A percentile compares a stretch with the other conserved stretches of the same genome.
Conservation (phyloP, 176 grass and related monocot genomes). For the Cenchrus fungigraminus region DNA sequence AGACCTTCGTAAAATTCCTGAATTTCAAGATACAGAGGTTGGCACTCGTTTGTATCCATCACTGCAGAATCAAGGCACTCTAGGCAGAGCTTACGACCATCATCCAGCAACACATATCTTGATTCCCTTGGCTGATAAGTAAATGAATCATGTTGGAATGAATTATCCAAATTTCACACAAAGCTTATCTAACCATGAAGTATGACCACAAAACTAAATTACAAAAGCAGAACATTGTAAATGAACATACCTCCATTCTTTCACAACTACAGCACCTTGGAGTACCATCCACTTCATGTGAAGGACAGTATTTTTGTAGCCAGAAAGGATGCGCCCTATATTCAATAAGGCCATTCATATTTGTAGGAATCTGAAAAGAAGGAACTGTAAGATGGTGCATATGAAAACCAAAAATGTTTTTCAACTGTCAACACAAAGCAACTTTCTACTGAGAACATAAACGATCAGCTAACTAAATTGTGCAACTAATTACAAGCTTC, state of each 20-base stretch:
- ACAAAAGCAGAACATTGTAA: conserved; percentile 17
- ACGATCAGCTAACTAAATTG: conserved; percentile 6
- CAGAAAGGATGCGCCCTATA: conserved; percentile 97
- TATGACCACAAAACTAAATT: background rate
- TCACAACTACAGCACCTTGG: conserved; percentile 98
- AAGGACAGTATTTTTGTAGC: conserved; percentile 97
- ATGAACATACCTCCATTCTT: conserved; percentile 84
- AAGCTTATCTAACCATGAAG: conserved; percentile 20
- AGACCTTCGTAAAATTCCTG: conserved; percentile 93
- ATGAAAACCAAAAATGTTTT: conserved; percentile 16
- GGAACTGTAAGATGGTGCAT: conserved; percentile 29
- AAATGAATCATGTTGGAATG: conserved; percentile 42
- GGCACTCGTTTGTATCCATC: conserved; percentile 92
- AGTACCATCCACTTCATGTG: conserved; percentile 91
- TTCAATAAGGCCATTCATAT: conserved; percentile 85
- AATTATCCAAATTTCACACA: conserved; percentile 36
- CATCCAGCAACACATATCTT: conserved; percentile 82
- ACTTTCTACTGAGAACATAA: conserved; percentile 23
- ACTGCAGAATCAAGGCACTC: conserved; percentile 90
- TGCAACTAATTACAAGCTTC: conserved; percentile 1
- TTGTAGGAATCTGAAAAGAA: conserved; percentile 85
- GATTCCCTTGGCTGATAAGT: conserved; percentile 78
- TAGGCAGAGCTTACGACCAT: conserved; percentile 91
- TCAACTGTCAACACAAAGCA: conserved; percentile 16
- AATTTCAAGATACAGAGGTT: conserved; percentile 84